These are phyloP conservation scores for Globisporangium spinosum DNA, from an alignment of 352 stramenopile genomes.

Conservation along the genomic window DNA sequence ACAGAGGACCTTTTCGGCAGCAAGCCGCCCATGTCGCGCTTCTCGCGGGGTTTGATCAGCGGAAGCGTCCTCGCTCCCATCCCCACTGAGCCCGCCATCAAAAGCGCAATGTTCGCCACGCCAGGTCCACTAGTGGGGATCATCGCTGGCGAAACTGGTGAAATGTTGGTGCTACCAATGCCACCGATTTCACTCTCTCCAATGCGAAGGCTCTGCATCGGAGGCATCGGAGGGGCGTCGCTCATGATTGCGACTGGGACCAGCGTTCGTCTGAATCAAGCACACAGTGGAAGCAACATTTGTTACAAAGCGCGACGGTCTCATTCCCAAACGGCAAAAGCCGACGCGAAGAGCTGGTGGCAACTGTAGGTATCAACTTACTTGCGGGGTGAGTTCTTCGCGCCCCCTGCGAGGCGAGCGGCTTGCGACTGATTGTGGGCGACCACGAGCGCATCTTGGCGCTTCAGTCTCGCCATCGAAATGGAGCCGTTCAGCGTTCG, in stretches of 20 bases:
- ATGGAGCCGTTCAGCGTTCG: conserved; percentile 53
- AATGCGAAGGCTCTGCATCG: conserved; percentile 12
- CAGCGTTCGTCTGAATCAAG: conserved; percentile 13
- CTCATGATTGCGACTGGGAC: conserved; percentile 8
- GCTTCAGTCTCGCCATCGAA: conserved; percentile 47
- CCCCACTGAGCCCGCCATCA: conserved; percentile 21
- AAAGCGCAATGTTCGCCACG: conserved; percentile 5
- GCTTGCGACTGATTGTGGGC: conserved; percentile 11
- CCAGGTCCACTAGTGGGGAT: background rate
- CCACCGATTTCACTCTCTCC: background rate
- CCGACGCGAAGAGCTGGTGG: background rate
- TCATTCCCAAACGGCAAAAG: background rate
- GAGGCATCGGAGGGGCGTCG: conserved; percentile 12
- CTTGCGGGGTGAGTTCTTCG: conserved; percentile 16
- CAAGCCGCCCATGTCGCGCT: conserved; percentile 58
- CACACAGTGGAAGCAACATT: background rate
- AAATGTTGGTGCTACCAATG: background rate
- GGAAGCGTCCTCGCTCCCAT: conserved; percentile 40
- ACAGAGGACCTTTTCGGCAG: conserved; percentile 65
- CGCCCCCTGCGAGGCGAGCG: conserved; percentile 8
- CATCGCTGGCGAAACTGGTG: background rate
- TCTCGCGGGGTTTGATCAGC: conserved; percentile 51
- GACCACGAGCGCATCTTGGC: conserved; percentile 21
- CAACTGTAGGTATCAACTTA: background rate
- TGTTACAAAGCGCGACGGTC: background rate